phyloP scores from a whole-genome alignment of 768 basidiomycete species.

The Kwoniella dendrophila region DNA sequence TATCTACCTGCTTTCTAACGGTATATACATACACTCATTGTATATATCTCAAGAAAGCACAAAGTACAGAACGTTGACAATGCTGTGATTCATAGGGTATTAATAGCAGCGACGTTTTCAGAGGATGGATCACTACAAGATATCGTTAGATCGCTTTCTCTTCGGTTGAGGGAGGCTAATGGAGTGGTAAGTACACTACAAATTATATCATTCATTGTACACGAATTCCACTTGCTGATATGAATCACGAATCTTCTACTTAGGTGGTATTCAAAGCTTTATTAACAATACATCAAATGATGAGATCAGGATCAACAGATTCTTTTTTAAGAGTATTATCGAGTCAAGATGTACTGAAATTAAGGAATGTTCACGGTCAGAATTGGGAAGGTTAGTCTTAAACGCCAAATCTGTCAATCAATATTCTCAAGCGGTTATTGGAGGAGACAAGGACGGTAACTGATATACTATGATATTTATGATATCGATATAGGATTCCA shows the following conservation, averaged over 20 bases:
- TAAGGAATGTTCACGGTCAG: conserved; percentile 76
- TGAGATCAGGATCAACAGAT: conserved; percentile 94
- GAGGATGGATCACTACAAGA: conserved; percentile 92
- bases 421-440: not conserved
- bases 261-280: conserved; percentile 98
- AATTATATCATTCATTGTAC: not conserved
- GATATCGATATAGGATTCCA: conserved; percentile 67
- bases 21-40: too few relatives aligned
- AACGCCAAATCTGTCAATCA: not conserved
- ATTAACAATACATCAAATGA: conserved; percentile 93
- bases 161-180: conserved; percentile 87
- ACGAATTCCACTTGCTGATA: not conserved
- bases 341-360: conserved; percentile 70
- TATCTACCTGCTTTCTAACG: too few relatives aligned
- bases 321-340: conserved; percentile 83
- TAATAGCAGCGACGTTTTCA: conserved; percentile 94
- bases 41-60: not conserved
- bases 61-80: not conserved
- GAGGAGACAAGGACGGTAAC: too few relatives aligned
- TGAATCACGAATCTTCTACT: not conserved
- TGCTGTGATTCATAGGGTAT: conserved; percentile 61
- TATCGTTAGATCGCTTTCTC: conserved; percentile 83
- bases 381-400: conserved; percentile 77
- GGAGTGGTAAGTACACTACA: conserved; percentile 65
- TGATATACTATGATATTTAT: not conserved